Base-by-base conservation (phyloP, 208 protist species). In the Kentomonas sorsogonicus region DNA sequence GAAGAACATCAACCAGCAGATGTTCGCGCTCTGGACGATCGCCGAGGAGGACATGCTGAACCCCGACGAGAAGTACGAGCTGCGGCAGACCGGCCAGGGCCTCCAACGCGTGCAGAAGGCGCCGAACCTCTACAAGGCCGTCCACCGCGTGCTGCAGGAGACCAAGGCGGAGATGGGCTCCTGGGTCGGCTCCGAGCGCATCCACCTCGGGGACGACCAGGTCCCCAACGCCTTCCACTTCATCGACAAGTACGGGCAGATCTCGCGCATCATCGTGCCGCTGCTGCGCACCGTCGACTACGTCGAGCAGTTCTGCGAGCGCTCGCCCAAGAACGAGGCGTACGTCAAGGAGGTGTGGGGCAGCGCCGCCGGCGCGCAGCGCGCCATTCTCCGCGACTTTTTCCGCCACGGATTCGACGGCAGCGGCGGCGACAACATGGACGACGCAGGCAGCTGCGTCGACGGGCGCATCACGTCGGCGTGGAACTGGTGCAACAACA, bases 171-270 rank as follows among this genome's bases (percentile, higher is more conserved):
- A 94, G 62, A 61, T 98, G 11, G 86, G 85, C 13, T 72, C 86
- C 53, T 96, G 90, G 90, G 77, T 96, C 9, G 90, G 90, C 29
- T 94, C 86, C 11, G 85, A 96, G 60, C 83, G 84, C 54, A 94
- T 99, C 47, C 97, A 99, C 66, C 80, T 99, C 40, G 97, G 97
- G 44, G 97, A 99, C 70, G 69, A 97, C 58, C 96, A 98, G 66
- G 97, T 99, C 33, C 97, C 97, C n/a, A 99, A 99, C 69, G 96
- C 95, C 6, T 90, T 98, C 30, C 85, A 97, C 55, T 99, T 99
- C 70, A 98, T 99, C 63, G 97, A 99, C 67, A 99, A 99, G 62
- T 99, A 99, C 77, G 98, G 93, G 29, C 96, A 97, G 69, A 78
- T 97, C 23, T 86, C 93, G n/a, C 86, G 97, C 43, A 99, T 99